These are phyloP conservation scores for Rubia balearica DNA, from an alignment of 305 asterid species.

Conservation along the genomic window DNA sequence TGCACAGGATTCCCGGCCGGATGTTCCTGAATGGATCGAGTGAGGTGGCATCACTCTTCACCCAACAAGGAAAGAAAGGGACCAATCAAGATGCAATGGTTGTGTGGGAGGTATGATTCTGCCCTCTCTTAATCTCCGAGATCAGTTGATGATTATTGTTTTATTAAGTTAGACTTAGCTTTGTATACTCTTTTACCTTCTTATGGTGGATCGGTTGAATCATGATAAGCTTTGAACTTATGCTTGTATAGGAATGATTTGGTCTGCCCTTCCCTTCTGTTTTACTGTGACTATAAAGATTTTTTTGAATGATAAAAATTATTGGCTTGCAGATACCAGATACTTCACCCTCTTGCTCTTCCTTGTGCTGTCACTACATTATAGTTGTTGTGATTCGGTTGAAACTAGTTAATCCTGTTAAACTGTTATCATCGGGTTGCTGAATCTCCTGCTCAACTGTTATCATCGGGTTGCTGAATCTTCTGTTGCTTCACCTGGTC, in stretches of 20 bases:
- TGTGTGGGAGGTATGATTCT: conserved; percentile 76
- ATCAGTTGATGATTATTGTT: too few relatives aligned
- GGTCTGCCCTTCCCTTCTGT: background rate
- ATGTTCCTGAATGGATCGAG: conserved; percentile 75
- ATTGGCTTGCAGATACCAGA: background rate
- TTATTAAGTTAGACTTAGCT: background rate
- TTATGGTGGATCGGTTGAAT: background rate
- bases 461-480: too few relatives aligned
- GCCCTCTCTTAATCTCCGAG: background rate
- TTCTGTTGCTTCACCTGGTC: too few relatives aligned
- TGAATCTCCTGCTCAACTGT: background rate
- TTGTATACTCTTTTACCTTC: background rate
- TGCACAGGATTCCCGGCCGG: conserved; percentile 64
- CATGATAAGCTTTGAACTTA: background rate
- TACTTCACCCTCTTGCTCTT: background rate
- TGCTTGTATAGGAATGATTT: background rate
- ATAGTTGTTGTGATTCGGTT: background rate
- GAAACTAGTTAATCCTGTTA: background rate
- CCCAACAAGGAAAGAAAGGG: conserved; percentile 83
- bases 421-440: too few relatives aligned
- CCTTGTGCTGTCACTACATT: background rate
- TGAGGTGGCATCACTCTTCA: conserved; percentile 58
- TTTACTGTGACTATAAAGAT: background rate
- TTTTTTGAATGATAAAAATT: background rate
- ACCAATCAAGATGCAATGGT: conserved; percentile 91